Percentiles rank a stretch among this genome's conserved stretches.
These are phyloP conservation scores for Tolypocladium tropicale DNA, from an alignment of 2,329 filamentous ascomycete species.

Conservation along the genomic window DNA sequence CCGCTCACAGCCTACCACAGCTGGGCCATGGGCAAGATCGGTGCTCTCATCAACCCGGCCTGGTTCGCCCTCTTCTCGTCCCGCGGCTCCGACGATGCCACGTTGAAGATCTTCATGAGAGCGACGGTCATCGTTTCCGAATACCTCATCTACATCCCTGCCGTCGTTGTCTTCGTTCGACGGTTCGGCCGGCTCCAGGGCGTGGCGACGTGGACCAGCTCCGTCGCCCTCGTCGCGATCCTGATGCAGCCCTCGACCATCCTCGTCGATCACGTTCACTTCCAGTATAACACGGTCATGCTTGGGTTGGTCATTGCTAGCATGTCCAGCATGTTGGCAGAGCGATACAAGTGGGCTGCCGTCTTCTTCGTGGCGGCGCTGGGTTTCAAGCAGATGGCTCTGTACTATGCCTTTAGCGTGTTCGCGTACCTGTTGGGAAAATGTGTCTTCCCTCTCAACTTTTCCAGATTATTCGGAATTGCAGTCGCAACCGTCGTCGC, in stretches of 20 bases:
- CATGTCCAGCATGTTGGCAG: constrained; percentile 80
- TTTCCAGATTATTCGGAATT: constrained; percentile 62
- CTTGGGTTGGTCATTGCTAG: constrained; percentile 79
- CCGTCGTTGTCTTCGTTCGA: constrained; percentile 74
- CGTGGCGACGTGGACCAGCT: constrained; percentile 71
- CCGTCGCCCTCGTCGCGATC: constrained; percentile 78
- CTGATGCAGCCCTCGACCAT: constrained; percentile 87
- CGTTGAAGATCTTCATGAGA: constrained; percentile 90
- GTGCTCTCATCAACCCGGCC: constrained; percentile 61
- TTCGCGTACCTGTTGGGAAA: constrained; percentile 86
- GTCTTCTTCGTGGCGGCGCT: constrained; percentile 89
- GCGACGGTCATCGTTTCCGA: constrained; percentile 85
- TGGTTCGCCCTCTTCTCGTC: constrained; percentile 87
- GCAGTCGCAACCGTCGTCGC: constrained; percentile 60
- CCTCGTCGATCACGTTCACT: constrained; percentile 88
- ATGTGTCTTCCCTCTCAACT: constrained; percentile 68
- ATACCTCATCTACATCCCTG: constrained; percentile 81
- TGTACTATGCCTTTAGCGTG: constrained; percentile 90
- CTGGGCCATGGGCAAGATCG: constrained; percentile 86
- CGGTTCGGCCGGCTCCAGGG: constrained; percentile 67
- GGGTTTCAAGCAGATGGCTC: constrained; percentile 98
- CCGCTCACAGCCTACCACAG: constrained; percentile 97
- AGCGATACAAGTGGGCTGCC: constrained; percentile 76
- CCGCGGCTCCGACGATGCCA: constrained; percentile 67
- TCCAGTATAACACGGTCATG: constrained; percentile 99